Percentiles rank a stretch among this genome's conserved stretches.
Evolutionary conservation across 768 basidiomycete species (phyloP).

Genomic region (Boletus huronensis): DNA sequence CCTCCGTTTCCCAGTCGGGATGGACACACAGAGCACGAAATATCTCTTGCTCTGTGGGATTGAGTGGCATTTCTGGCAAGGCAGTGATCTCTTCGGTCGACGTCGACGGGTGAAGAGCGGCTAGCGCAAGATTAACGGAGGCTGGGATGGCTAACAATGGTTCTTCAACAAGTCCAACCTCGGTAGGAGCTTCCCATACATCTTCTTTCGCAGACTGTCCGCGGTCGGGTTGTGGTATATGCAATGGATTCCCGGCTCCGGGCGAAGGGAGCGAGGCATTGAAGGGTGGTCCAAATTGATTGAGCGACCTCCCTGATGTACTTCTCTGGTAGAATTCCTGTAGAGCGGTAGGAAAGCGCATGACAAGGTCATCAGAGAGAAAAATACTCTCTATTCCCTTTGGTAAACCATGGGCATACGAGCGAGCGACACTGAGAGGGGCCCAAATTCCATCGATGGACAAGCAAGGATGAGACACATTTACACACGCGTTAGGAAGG

Average conservation of each 20-base stretch:
- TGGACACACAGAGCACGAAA: constrained; percentile 61
- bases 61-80: constrained; percentile 47
- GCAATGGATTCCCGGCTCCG: neutral
- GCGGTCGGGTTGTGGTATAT: constrained; percentile 1
- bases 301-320: constrained; percentile 44
- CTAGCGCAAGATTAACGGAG: constrained; percentile 30
- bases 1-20: constrained; percentile 50
- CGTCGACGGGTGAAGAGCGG: constrained; percentile 23
- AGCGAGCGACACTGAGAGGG: constrained; percentile 52
- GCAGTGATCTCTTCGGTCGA: constrained; percentile 9
- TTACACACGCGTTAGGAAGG: constrained; percentile 44
- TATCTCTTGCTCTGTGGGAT: constrained; percentile 66
- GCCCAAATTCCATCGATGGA: constrained; percentile 66
- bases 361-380: constrained; percentile 57
- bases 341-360: constrained; percentile 60
- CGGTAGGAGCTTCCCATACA: constrained; percentile 20
- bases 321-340: constrained; percentile 54
- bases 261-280: constrained; percentile 36
- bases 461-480: constrained; percentile 50
- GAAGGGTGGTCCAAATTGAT: constrained; percentile 66
- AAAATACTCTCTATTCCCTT: constrained; percentile 47
- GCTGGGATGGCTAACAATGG: constrained; percentile 22
- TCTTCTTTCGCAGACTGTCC: constrained; percentile 8
- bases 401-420: constrained; percentile 35
- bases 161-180: constrained; percentile 22